Evolutionary conservation across 2,329 filamentous ascomycete genomes (phyloP), one percentile per base, ranked within the genome.

Genomic region (Colletotrichum tofieldiae): DNA sequence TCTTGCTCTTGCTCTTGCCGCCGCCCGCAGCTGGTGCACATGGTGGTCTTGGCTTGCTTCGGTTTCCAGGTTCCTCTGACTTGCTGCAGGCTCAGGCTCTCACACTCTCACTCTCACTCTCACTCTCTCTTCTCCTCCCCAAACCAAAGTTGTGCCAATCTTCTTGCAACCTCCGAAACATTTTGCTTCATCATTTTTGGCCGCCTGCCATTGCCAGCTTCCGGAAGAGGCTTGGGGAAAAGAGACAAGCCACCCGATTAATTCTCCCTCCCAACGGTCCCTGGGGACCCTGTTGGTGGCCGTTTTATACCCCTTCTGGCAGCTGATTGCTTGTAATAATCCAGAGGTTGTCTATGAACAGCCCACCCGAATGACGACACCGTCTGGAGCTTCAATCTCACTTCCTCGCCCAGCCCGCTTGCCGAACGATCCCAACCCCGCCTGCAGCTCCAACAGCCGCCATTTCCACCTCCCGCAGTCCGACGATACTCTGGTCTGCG

Each of bases 341-440:
- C 45, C 37, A 45, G 59, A 65, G 60, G 54, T 37, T 41, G 41
- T 26, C 45, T 54, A 69, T 47, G 37, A n/a, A 45, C 54, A 60
- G 65, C 70, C 59, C 65, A 43, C 65, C 47, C 66, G 70, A 54
- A 72, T 72, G 70, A 72, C 70, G 70, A 72, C 70, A 72, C 70
- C 41, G 16, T 1, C 45, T 35, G 58, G 65, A 72, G 65, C 69
- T 70, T 72, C 69, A 59, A 29, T 67, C 59, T 71, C 54, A 32
- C 67, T 9, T n/a, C 47, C 26, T 52, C 54, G 59, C 37, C 32
- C 54, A 58, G 51, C 43, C 49, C 56, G 64, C 58, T 59, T 41
- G 52, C 32, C 23, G 32, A 71, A 47, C 45, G 37, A n/a, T 32
- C 43, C n/a, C 60, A 37, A 35, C 51, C 62, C 16, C 39, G 35